Base-by-base conservation (phyloP, 306 rosid genomes). In the Prunus armeniaca region DNA sequence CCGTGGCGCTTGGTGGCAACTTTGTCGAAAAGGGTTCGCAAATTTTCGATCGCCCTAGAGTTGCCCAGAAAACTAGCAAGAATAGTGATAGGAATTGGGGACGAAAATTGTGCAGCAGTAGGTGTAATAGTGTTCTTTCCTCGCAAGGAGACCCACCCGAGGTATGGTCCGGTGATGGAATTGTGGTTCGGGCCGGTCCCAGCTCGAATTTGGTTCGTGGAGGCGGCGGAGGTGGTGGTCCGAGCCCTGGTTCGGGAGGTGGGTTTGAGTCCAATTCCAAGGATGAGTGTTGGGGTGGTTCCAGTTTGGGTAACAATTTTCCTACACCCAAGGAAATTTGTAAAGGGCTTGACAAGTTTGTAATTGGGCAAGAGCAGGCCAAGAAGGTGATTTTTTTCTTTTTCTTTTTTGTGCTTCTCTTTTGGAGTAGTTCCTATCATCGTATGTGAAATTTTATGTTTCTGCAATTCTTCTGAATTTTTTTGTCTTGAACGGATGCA, bases 251-350 rank as follows among this genome's bases (percentile, higher is more conserved):
- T 25, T 79, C 87, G 8, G 90, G 86, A 12, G 90, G 91, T 9
- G 96, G 88, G 55, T 87, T 82, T 3, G 89, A 83, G 43, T 68
- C 93, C 3, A 80, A 85, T 73, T 74, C 83, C 9, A 91, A 84
- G 67, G 99, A 96, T 41, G 93, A 86, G 47, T 62, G 84, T 58
- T 91, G 97, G 97, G 99, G 97, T 68, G 98, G 99, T 51, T 90
- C 98, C 57, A 96, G 82, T 77, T 54, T 92, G 76, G 98, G 99
- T 43, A 74, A 77, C 72, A 81, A 30, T 79, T 91, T 96, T 58
- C 99, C 99, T n/a, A 92, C 97, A 32, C 99, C 99, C 0, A 96
- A 96, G 87, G 99, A 92, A 66, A 89, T 96, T 71, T 87, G 92
- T 43, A 88, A 84, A 67, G 99, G 97, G 81, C 97, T 96, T 52